Evolutionary conservation across 371 early-diverging fungal genomes (phyloP), one percentile per base, ranked within the genome.

Genomic region (Mortierella sp.): DNA sequence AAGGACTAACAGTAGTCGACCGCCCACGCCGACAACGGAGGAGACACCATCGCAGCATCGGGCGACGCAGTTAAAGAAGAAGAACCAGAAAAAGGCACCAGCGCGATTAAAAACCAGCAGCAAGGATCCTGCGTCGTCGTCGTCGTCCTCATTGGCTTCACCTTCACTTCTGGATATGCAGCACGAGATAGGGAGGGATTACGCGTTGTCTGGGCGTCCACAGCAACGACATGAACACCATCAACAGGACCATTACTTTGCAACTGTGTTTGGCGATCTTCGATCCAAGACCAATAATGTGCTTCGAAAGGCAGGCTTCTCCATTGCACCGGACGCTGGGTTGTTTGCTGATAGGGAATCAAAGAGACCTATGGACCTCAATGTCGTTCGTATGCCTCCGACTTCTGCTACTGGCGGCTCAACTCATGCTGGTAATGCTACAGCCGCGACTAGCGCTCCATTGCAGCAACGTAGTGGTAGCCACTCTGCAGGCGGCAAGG

Each of bases 301-400:
- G 21, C 56, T 75, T 6, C 64, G 64, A 51, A 68, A 60, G 30
- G 64, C 61, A 27, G 69, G 69, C 8, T 69, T 75, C 37, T 75
- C 76, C 7, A 68, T 69, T 30, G 69, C 69, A 5, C 76, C 76
- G 21, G 47, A 64, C 9, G 76, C 69, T 21, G 69, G 69, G 26
- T 51, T 75, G 17, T 75, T 50, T 28, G 51, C 69, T 1, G 76
- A 75, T 31, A 53, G 60, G 14, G 64, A 44, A n/a, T 53, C 63
- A 19, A 66, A 39, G 21, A 51, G 54, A 24, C 54, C 46, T 9
- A 15, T 50, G 32, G 75, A 75, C 56, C 58, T 68, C 30, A 63
- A 56, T 6, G 75, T 68, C 2, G 52, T 64, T 4, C 64, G 56
- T 19, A 56, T 67, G 55, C 32, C 24, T 27, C 63, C 59, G 8